A percentile compares a stretch with the other conserved stretches of the same genome.
phyloP scores from a whole-genome alignment of 177 flowering plant species.

The Vitis hybrid region DNA sequence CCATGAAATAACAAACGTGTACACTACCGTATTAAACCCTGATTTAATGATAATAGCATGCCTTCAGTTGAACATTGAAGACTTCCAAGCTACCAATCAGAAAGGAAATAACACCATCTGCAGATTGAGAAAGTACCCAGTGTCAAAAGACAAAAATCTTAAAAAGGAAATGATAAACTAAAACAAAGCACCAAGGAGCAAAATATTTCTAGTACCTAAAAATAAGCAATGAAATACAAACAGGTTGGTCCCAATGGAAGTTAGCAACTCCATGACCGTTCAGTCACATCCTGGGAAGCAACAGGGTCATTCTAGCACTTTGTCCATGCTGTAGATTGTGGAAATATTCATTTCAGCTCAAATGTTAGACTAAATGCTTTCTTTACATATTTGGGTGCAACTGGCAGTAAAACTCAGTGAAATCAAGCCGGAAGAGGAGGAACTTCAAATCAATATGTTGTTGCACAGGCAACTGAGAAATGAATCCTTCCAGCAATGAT shows the following conservation, averaged over 20 bases:
- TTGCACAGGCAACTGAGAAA: slow-evolving; percentile 85
- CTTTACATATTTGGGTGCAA: slow-evolving; percentile 30
- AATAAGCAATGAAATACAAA: slow-evolving; percentile 13
- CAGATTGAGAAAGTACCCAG: slow-evolving; percentile 4
- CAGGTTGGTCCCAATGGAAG: slow-evolving; percentile 13
- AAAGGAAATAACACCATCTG: slow-evolving; percentile 21
- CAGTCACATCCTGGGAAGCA: not conserved
- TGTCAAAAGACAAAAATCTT: not conserved
- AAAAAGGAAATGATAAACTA: not conserved
- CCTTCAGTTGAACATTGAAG: slow-evolving; percentile 18
- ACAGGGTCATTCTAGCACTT: not conserved
- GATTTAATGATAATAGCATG: slow-evolving; percentile 8
- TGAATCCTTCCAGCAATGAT: slow-evolving; percentile 69
- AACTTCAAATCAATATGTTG: slow-evolving; percentile 93
- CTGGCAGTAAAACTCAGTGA: slow-evolving; percentile 87
- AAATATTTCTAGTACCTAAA: slow-evolving; percentile 13
- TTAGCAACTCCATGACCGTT: slow-evolving; percentile 7
- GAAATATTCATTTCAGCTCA: not conserved
- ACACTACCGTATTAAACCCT: slow-evolving; percentile 12
- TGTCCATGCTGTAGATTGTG: not conserved
- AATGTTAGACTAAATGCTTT: slow-evolving; percentile 1
- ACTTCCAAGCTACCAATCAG: slow-evolving; percentile 14
- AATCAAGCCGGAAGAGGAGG: slow-evolving; percentile 89
- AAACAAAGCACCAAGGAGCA: not conserved
- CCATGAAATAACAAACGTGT: slow-evolving; percentile 14